Base-by-base conservation (phyloP, 75 land plant species). In the Sequoiadendron giganteum region DNA sequence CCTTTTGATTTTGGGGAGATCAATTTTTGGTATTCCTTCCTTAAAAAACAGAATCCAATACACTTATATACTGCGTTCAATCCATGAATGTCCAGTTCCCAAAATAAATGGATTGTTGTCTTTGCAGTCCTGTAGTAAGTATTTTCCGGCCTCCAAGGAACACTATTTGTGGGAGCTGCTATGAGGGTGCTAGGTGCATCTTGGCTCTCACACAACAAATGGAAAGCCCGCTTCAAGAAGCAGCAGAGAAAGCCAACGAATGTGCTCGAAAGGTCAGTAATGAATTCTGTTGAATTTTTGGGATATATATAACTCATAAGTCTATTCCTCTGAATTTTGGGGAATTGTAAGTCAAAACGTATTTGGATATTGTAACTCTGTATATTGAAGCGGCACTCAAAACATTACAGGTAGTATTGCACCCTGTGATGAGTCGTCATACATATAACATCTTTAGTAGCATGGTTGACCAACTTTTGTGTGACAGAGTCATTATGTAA, bases 71-170 rank as follows among this genome's bases (percentile, higher is more conserved):
- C 9, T 65, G 1, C 21, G 6, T 25, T 65, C n/a, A 65, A 65
- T 65, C 70, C 70, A 65, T 65, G n/a, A 65, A 5, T 28, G n/a
- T 28, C 10, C n/a, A 45, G 30, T 19, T 45, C n/a, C 82, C 48
- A 76, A 85, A 19, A 39, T 45, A 42, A n/a, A 96, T 96, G 97
- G 96, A 96, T 90, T 96, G 97, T 88, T 94, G 94, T 30, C 88
- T 96, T 49, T 96, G 97, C 58, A 87, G 91, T 68, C 61, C 95
- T n/a, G 32, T 95, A 84, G 94, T 91, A 5, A 86, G 88, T 56
- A 86, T 93, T 76, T 92, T 90, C 65, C 90, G 98, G 88, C 97
- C 94, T 58, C 97, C 97, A 45, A 91, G 95, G 87, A 95, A 96
- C 58, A 91, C 93, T 78, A 92, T 96, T 42, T 96, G 96, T 83